A percentile compares a stretch with the other conserved stretches of the same genome.
Evolutionary conservation across 306 rosid species (phyloP).

Genomic region (Abrus precatorius): DNA sequence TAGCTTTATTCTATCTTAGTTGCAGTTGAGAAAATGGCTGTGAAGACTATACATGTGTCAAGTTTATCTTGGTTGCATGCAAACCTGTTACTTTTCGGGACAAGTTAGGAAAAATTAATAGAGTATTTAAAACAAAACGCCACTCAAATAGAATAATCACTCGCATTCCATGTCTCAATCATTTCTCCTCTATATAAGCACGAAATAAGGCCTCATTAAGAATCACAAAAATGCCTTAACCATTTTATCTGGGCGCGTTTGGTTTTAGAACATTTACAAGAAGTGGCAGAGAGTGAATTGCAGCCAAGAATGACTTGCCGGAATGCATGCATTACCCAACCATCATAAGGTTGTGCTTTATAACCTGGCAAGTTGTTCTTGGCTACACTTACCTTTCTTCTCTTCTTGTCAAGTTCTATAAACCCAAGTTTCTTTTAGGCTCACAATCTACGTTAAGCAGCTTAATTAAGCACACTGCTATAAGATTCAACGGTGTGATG

Average conservation of each 20-base stretch:
- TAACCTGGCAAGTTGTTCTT: constrained; percentile 53
- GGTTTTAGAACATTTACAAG: constrained; percentile 49
- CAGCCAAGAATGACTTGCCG: constrained; percentile 75
- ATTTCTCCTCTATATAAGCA: constrained; percentile 44
- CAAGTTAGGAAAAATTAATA: neutral
- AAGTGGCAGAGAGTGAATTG: constrained; percentile 42
- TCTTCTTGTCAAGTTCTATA: constrained; percentile 41
- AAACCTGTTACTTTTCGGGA: neutral
- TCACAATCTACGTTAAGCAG: neutral
- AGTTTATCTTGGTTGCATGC: constrained; percentile 9
- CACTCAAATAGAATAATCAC: constrained; percentile 12
- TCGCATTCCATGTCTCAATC: neutral
- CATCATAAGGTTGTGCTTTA: too few species aligned
- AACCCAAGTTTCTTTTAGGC: neutral
- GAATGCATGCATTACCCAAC: neutral
- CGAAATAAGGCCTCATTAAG: constrained; percentile 1
- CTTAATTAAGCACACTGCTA: too few species aligned
- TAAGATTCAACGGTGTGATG: too few species aligned
- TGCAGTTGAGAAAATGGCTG: too few species aligned
- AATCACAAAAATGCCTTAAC: neutral
- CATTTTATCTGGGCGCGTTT: neutral
- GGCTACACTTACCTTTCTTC: constrained; percentile 52
- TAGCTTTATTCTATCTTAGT: too few species aligned
- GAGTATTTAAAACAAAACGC: neutral
- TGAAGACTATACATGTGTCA: neutral